Conservation (phyloP, 108 stramenopile genomes). For the Skeletonema tropicum region DNA sequence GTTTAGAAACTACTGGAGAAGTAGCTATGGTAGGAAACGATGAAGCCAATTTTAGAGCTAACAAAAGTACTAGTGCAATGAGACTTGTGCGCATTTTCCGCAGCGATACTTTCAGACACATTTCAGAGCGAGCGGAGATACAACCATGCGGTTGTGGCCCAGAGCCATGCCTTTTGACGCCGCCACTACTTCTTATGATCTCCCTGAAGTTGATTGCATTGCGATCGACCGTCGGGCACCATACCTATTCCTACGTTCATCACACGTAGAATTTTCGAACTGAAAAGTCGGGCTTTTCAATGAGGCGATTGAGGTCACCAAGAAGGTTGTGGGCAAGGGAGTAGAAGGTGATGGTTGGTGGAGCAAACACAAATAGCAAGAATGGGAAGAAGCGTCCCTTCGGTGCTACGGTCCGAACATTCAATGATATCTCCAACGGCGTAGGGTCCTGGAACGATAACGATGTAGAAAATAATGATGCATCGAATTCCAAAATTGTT, state of each 20-base stretch:
- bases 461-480: neutral
- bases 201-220: no score
- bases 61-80: neutral
- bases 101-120: neutral
- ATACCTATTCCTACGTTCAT: no score
- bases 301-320: no score
- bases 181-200: no score
- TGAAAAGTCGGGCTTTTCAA: no score
- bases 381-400: constrained; percentile 31
- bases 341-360: neutral
- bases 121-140: no score
- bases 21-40: neutral
- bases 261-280: no score
- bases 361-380: neutral
- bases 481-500: constrained; percentile 17
- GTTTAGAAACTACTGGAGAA: neutral
- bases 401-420: constrained; percentile 27
- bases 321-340: no score
- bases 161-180: no score
- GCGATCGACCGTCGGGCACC: no score
- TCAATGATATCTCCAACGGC: constrained; percentile 33
- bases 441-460: constrained; percentile 2
- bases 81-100: neutral
- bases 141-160: no score
- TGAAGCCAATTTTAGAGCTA: neutral